Evolutionary conservation across 1,284 basidiomycete genomes (phyloP), one percentile per base, ranked within the genome.

Genomic region (Pyrrhoderma lamaoense): DNA sequence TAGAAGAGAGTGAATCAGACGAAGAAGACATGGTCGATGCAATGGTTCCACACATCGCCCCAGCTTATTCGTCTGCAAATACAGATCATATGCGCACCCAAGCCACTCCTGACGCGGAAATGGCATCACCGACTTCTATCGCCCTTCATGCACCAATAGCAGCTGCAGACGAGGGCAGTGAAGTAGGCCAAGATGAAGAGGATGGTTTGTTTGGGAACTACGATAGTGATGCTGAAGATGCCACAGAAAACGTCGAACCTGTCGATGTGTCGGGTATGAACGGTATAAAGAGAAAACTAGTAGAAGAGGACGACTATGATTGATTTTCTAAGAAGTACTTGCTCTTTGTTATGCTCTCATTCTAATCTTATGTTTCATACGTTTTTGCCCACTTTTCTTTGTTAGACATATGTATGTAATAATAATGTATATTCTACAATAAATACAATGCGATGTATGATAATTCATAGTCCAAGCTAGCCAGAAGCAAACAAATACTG

Each of bases 221-320:
- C 53, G 69, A 66, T 51, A 82, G 84, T 43, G 83, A 77, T 42
- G 82, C 83, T 38, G 81, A 77, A 57, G 85, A 87, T 53, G 77
- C 70, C 3, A 87, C 87, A 84, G 83, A 87, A 58, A 83, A 86
- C 55, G 77, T 84, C 14, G 75, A 81, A 57, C 64, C 72, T 16
- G 67, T 66, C 1, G 50, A 60, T 11, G 66, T 71, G 21, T 13
- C 51, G 16, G 66, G 66, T n/a, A 65, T 69, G 14, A 83, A 82
- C 57, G 85, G 83, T 18, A 70, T 80, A 42, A 88, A 87, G 63
- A 73, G 88, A 38, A 88, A 89, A 64, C 65, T 89, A 45, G 82
- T 89, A 1, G 87, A 90, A 63, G 88, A 89, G 59, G 87, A 90
- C 57, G 87, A 91, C 62, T 90, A 90, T 58, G 87, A 89, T 64